Percentiles rank a stretch among this genome's conserved stretches.
These are phyloP conservation scores for Exophiala aquamarina DNA, from an alignment of 2,329 filamentous ascomycete genomes.

Conservation along the genomic window DNA sequence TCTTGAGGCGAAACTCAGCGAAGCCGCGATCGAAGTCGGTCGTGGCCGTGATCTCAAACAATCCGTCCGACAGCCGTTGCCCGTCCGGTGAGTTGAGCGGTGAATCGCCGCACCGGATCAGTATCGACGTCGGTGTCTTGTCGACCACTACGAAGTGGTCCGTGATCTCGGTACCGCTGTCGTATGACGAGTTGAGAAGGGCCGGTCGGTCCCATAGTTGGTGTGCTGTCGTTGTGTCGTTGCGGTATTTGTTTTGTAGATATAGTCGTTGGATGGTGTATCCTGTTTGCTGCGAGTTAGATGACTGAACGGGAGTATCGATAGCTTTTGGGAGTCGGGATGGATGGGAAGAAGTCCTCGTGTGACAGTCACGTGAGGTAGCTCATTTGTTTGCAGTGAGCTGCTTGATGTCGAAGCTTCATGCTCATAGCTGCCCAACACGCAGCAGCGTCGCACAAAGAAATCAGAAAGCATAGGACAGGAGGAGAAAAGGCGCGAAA, in stretches of 20 bases:
- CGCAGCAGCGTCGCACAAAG: too few species aligned
- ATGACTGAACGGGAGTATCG: too few species aligned
- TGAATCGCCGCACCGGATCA: constrained; percentile 66
- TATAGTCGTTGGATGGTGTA: constrained; percentile 40
- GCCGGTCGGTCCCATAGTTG: constrained; percentile 63
- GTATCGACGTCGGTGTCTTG: constrained; percentile 60
- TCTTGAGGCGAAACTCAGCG: constrained; percentile 66
- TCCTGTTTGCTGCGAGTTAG: constrained; percentile 33
- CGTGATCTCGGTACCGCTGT: constrained; percentile 63
- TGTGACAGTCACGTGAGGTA: background rate
- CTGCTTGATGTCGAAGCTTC: too few species aligned
- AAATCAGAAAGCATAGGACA: too few species aligned
- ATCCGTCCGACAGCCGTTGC: constrained; percentile 61
- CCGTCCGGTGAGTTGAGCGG: constrained; percentile 53
- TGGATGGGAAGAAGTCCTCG: background rate
- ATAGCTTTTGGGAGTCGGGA: too few species aligned
- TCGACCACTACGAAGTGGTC: constrained; percentile 73
- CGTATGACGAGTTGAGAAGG: constrained; percentile 58
- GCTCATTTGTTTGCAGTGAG: background rate
- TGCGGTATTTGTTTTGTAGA: constrained; percentile 24
- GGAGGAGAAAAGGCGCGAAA: background rate
- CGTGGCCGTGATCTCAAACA: constrained; percentile 64
- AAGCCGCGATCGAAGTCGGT: constrained; percentile 60
- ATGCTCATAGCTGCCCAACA: too few species aligned
- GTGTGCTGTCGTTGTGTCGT: constrained; percentile 33